Percentiles rank a stretch among this genome's conserved stretches.
phyloP scores from a whole-genome alignment of 1,139 yeast genomes.

The Suhomyces maxii region DNA sequence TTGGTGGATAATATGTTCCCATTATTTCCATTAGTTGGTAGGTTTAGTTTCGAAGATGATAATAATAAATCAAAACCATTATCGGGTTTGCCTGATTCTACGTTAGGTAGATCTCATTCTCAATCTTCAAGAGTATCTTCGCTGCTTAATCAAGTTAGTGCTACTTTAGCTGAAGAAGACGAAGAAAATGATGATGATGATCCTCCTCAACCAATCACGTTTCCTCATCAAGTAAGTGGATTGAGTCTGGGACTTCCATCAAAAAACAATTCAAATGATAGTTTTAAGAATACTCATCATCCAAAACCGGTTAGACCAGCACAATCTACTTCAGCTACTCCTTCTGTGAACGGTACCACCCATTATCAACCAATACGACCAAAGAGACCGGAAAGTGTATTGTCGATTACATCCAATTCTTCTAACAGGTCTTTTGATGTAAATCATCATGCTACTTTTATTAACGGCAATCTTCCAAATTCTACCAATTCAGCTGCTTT shows the following conservation, averaged over 20 bases:
- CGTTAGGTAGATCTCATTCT: constrained; percentile 6
- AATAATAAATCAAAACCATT: constrained; percentile 38
- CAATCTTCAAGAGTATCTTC: constrained; percentile 8
- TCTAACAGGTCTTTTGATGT: constrained; percentile 24
- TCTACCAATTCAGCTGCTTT: constrained; percentile 30
- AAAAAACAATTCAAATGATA: constrained; percentile 6
- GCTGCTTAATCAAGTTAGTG: constrained; percentile 7
- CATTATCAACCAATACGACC: constrained; percentile 33
- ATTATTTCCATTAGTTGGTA: constrained; percentile 53
- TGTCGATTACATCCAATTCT: constrained; percentile 42
- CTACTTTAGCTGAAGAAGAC: constrained; percentile 4
- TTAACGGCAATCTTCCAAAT: constrained; percentile 24
- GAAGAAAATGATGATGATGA: constrained; percentile 2
- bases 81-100: constrained; percentile 26
- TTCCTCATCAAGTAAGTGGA: constrained; percentile 1
- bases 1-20: constrained; percentile 43
- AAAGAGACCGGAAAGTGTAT: constrained; percentile 44
- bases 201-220: background rate
- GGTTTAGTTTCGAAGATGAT: constrained; percentile 40
- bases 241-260: background rate
- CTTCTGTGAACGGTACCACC: constrained; percentile 18
- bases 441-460: constrained; percentile 18
- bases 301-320: constrained; percentile 23
- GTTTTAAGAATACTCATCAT: constrained; percentile 16
- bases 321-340: constrained; percentile 11